Percentiles rank a stretch among this genome's conserved stretches.
phyloP scores from a whole-genome alignment of 148 eudicot species.

The Vaccinium myrtillus region DNA sequence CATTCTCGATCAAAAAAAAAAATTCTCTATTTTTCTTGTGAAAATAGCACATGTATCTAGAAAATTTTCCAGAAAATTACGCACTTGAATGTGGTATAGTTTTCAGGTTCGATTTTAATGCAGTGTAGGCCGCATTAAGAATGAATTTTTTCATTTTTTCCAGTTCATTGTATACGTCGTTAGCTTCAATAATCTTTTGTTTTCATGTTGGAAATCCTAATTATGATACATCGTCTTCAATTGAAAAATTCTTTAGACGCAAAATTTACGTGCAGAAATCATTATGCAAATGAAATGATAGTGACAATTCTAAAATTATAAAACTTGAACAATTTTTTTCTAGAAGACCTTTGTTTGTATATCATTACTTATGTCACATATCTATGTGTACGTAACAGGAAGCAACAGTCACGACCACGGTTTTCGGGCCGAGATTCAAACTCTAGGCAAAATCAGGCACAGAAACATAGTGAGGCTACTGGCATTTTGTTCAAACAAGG shows the following conservation, averaged over 20 bases:
- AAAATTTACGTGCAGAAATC: background rate
- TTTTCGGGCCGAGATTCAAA: slow-evolving; percentile 78
- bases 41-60: background rate
- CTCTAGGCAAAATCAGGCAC: slow-evolving; percentile 88
- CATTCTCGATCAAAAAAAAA: no score
- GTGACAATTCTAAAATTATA: no score
- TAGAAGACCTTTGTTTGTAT: background rate
- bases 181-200: background rate
- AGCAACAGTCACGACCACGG: slow-evolving; percentile 70
- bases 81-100: background rate
- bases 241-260: no score
- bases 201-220: background rate
- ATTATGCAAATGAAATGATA: background rate
- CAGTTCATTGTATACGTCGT: background rate
- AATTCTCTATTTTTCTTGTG: no score
- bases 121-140: background rate
- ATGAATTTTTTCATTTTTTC: no score
- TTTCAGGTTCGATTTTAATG: background rate
- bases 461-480: slow-evolving; percentile 79
- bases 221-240: background rate
- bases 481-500: slow-evolving; percentile 84
- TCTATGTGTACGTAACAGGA: background rate
- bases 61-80: background rate
- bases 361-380: background rate
- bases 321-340: background rate